phyloP scores from a whole-genome alignment of 2,329 filamentous ascomycete species.

The Arthrobotrys megalospora region DNA sequence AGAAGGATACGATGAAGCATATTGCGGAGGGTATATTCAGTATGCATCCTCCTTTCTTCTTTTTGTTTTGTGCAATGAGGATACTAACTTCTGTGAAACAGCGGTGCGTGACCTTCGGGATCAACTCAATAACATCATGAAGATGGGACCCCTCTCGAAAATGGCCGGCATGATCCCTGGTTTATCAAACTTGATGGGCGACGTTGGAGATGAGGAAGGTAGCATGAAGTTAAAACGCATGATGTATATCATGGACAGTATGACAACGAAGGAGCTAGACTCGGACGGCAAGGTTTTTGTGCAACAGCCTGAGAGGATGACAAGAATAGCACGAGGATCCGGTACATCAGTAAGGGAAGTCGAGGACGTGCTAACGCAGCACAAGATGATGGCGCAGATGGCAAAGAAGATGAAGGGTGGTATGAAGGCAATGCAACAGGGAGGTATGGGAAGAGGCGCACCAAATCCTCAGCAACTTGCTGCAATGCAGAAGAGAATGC shows the following conservation, averaged over 20 bases:
- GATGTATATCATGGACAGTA: conserved; percentile 99
- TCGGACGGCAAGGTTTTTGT: conserved; percentile 94
- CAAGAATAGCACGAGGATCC: conserved; percentile 87
- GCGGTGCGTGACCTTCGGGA: conserved; percentile 94
- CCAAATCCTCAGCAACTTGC: conserved; percentile 95
- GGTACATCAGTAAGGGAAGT: conserved; percentile 93
- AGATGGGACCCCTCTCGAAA: conserved; percentile 97
- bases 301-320: conserved; percentile 93
- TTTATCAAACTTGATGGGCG: conserved; percentile 91
- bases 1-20: conserved; percentile 99
- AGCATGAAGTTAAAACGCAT: conserved; percentile 93
- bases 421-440: conserved; percentile 97
- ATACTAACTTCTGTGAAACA: conserved; percentile 25
- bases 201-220: conserved; percentile 98
- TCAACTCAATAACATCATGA: conserved; percentile 98
- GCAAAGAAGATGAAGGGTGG: conserved; percentile 98
- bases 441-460: conserved; percentile 90
- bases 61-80: background rate
- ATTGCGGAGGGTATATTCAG: conserved; percentile 93
- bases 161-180: conserved; percentile 99
- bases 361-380: conserved; percentile 96
- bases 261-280: conserved; percentile 96
- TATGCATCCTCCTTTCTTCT: background rate
- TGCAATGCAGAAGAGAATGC: conserved; percentile 95
- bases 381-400: conserved; percentile 99